Evolutionary conservation across 2,329 filamentous ascomycete genomes (phyloP).

Genomic region (Aspergillus neoniger): DNA sequence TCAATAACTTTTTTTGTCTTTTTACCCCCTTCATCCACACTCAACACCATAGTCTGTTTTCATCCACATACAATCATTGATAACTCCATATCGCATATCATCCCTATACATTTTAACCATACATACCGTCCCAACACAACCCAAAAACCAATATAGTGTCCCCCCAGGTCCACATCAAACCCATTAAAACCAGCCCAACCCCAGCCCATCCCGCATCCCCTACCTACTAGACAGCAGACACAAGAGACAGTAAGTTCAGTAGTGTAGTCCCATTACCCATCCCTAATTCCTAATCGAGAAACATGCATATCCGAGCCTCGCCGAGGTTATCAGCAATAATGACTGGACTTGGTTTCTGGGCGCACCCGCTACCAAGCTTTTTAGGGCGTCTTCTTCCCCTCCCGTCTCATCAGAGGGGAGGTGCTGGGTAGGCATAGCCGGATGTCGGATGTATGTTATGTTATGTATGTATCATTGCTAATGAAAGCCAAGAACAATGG

Average conservation of each 20-base stretch:
- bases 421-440: no score
- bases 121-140: neutral
- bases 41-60: no score
- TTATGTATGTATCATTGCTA: no score
- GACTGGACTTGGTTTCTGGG: slow-evolving; percentile 11
- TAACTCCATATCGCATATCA: no score
- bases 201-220: no score
- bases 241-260: no score
- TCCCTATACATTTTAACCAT: accelerated
- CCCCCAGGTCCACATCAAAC: neutral
- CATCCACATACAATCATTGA: no score
- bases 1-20: neutral
- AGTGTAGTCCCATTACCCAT: neutral
- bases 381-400: slow-evolving; percentile 1
- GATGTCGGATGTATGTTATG: neutral
- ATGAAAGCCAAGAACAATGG: no score
- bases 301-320: slow-evolving; percentile 14
- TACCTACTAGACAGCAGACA: no score
- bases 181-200: no score
- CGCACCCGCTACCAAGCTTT: slow-evolving; percentile 23
- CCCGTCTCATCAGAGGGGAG: no score
- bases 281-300: slow-evolving; percentile 14
- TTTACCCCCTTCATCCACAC: neutral
- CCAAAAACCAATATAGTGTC: neutral
- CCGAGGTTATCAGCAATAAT: neutral